Percentiles rank a stretch among this genome's conserved stretches.
Conservation (phyloP, 805 yeast genomes). For the Yamadazyma akitaensis region DNA sequence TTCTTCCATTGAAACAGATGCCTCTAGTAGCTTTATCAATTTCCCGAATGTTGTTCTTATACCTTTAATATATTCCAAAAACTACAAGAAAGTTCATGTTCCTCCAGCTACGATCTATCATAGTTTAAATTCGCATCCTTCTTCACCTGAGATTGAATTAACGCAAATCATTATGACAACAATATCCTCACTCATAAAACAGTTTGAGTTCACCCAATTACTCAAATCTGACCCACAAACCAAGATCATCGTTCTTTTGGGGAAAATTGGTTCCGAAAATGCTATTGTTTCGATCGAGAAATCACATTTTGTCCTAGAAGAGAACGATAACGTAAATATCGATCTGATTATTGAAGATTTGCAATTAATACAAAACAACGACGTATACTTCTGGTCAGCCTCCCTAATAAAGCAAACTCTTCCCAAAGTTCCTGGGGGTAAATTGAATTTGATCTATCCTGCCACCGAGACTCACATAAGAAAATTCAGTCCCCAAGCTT, state of each 20-base stretch:
- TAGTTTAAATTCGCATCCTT: background rate
- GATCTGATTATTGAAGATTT: slow-evolving; percentile 19
- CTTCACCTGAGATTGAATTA: no score
- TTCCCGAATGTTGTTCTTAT: no score
- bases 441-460: slow-evolving; percentile 78
- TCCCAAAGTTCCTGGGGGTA: slow-evolving; percentile 54
- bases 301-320: slow-evolving; percentile 49
- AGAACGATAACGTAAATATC: slow-evolving; percentile 4
- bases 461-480: slow-evolving; percentile 83
- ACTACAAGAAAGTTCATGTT: no score
- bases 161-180: background rate
- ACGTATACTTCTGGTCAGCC: slow-evolving; percentile 81
- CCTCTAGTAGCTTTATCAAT: no score
- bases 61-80: no score
- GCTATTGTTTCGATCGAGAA: slow-evolving; percentile 78
- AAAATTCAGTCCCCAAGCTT: slow-evolving; percentile 63
- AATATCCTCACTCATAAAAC: slow-evolving; percentile 10
- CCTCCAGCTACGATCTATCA: background rate
- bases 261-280: slow-evolving; percentile 53
- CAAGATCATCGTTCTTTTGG: slow-evolving; percentile 66
- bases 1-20: no score
- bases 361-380: slow-evolving; percentile 60
- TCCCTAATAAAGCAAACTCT: slow-evolving; percentile 48
- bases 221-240: slow-evolving; percentile 62
- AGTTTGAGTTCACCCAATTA: slow-evolving; percentile 45